Conservation (phyloP, 345 rosid species). For the Nephelium lappaceum region DNA sequence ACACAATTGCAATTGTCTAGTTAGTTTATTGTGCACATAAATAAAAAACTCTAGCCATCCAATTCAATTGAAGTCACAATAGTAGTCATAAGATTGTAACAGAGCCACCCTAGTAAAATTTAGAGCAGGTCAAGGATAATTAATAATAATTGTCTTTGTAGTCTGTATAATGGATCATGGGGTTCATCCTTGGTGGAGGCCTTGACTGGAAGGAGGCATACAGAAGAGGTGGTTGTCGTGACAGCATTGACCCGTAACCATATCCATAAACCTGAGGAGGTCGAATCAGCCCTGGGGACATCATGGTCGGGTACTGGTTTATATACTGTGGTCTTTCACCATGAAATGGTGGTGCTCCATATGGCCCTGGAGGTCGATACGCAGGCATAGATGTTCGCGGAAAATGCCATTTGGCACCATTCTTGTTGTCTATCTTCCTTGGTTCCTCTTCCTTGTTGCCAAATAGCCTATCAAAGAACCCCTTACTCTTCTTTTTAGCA, state of each 20-base stretch:
- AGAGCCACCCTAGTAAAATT: not conserved
- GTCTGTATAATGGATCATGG: conserved; percentile 16
- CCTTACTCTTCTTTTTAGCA: not conserved
- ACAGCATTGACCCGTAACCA: not conserved
- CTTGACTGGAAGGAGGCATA: conserved; percentile 2
- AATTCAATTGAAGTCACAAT: not conserved
- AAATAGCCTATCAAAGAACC: conserved; percentile 6
- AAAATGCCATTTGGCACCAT: conserved; percentile 13
- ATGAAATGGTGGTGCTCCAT: not conserved
- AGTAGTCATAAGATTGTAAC: too few relatives aligned
- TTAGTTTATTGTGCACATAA: too few relatives aligned
- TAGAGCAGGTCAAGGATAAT: conserved; percentile 6
- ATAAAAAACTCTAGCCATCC: not conserved
- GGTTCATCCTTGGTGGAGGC: conserved; percentile 9
- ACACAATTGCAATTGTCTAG: not conserved
- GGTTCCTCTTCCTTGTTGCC: not conserved
- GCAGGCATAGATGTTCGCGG: not conserved
- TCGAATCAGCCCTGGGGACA: not conserved
- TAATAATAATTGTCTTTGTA: not conserved
- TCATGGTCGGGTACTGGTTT: not conserved
- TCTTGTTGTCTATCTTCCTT: not conserved
- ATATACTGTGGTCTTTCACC: not conserved
- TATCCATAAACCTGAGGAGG: not conserved
- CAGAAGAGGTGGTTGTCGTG: not conserved
- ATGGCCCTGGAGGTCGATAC: not conserved